A percentile compares a stretch with the other conserved stretches of the same genome.
These are phyloP conservation scores for Epichloe sylvatica DNA, from an alignment of 2,329 filamentous ascomycete genomes.

Conservation along the genomic window DNA sequence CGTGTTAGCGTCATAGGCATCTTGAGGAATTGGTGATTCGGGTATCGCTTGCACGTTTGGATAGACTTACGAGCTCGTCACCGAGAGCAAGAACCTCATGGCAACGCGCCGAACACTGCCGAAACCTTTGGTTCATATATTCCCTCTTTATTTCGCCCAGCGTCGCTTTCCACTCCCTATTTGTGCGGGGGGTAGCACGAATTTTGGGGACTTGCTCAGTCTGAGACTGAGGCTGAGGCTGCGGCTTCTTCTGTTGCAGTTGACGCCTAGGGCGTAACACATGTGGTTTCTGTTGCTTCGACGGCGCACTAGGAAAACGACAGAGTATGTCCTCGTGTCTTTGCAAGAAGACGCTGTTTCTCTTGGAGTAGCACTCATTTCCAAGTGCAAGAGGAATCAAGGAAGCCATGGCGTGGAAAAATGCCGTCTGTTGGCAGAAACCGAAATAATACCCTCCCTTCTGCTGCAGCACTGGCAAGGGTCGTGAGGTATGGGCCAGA, in stretches of 20 bases:
- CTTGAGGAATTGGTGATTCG: not conserved
- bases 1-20: not conserved
- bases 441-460: not conserved
- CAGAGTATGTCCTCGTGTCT: not conserved
- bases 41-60: not conserved
- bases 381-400: conserved; percentile 20
- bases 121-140: conserved; percentile 36
- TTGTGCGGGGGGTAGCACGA: conserved; percentile 22
- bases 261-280: not conserved
- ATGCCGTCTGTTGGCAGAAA: not conserved
- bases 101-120: conserved; percentile 39
- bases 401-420: conserved; percentile 13
- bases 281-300: not conserved
- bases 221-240: not conserved
- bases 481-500: not conserved
- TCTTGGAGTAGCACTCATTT: conserved; percentile 1
- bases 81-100: conserved; percentile 37
- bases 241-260: not conserved
- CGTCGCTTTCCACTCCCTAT: conserved; percentile 36
- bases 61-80: conserved; percentile 27
- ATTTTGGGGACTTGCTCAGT: not conserved
- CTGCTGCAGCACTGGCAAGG: not conserved
- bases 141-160: conserved; percentile 41
- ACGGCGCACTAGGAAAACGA: conserved; percentile 1
- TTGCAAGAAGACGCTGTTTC: conserved; percentile 1